phyloP scores from a whole-genome alignment of 352 stramenopile species.

The Phytophthora idaei region DNA sequence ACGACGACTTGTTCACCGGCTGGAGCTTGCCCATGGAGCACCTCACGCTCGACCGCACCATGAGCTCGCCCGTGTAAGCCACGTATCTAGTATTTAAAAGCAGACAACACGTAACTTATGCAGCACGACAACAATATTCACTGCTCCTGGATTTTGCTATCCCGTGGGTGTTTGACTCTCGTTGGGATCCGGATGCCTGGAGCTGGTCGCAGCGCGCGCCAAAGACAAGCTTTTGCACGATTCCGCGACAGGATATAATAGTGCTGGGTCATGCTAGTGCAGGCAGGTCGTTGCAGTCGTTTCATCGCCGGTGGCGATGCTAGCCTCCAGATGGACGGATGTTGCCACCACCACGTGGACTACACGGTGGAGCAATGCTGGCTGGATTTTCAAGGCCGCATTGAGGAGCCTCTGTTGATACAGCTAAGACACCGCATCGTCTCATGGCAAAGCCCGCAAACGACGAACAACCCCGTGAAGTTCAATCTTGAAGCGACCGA shows the following conservation, averaged over 20 bases:
- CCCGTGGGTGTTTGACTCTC: conserved; percentile 6
- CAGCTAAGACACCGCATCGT: conserved; percentile 9
- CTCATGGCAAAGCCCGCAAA: conserved; percentile 11
- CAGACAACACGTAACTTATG: conserved; percentile 26
- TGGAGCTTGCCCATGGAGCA: conserved; percentile 36
- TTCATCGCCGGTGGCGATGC: conserved; percentile 3
- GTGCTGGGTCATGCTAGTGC: background rate
- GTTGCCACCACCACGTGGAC: conserved; percentile 2
- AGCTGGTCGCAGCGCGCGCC: background rate
- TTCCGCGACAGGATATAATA: background rate
- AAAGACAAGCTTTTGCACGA: conserved; percentile 16
- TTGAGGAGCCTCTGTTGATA: background rate
- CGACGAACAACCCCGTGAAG: conserved; percentile 14
- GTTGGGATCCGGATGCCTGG: background rate
- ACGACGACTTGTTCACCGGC: conserved; percentile 25
- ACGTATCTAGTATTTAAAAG: conserved; percentile 23
- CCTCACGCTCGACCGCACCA: conserved; percentile 28
- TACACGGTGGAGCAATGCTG: background rate
- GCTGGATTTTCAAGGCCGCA: conserved; percentile 22
- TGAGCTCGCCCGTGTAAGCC: conserved; percentile 28
- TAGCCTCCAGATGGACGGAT: conserved; percentile 15
- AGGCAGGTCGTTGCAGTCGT: conserved; percentile 17
- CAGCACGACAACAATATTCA: conserved; percentile 1
- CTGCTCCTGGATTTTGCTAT: conserved; percentile 24
- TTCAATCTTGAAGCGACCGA: conserved; percentile 23